Percentiles rank a stretch among this genome's conserved stretches.
These are phyloP conservation scores for Gossypioides kirkii DNA, from an alignment of 345 rosid genomes.

Conservation along the genomic window DNA sequence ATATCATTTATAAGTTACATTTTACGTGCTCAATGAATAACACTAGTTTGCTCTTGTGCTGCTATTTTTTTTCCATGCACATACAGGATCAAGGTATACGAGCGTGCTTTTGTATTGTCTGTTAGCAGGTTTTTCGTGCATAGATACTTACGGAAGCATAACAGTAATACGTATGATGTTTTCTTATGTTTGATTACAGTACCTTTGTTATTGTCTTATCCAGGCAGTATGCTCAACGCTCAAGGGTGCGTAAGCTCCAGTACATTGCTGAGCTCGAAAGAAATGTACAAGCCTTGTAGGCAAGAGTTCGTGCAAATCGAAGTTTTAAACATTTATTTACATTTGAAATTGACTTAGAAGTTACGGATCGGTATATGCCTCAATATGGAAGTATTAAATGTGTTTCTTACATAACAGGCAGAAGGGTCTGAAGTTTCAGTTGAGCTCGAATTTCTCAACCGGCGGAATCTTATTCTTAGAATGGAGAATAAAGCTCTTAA, in stretches of 20 bases:
- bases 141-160: background rate
- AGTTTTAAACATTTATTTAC: background rate
- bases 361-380: background rate
- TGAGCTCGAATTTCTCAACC: slow-evolving; percentile 83
- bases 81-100: background rate
- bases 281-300: slow-evolving; percentile 96
- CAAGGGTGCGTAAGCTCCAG: slow-evolving; percentile 94
- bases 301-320: slow-evolving; percentile 23
- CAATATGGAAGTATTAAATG: slow-evolving; percentile 6
- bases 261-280: slow-evolving; percentile 98
- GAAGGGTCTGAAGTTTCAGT: slow-evolving; percentile 86
- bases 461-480: slow-evolving; percentile 67
- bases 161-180: background rate
- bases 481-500: slow-evolving; percentile 90
- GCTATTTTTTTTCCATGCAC: background rate
- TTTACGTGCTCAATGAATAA: background rate
- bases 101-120: background rate
- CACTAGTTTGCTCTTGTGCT: background rate
- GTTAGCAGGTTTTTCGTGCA: background rate
- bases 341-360: background rate
- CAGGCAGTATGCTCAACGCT: slow-evolving; percentile 99
- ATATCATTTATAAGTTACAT: background rate
- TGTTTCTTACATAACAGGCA: slow-evolving; percentile 37
- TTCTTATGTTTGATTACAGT: slow-evolving; percentile 12
- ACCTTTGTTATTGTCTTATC: slow-evolving; percentile 16